Conservation (phyloP, 164 flowering plant species). For the Houttuynia cordata region DNA sequence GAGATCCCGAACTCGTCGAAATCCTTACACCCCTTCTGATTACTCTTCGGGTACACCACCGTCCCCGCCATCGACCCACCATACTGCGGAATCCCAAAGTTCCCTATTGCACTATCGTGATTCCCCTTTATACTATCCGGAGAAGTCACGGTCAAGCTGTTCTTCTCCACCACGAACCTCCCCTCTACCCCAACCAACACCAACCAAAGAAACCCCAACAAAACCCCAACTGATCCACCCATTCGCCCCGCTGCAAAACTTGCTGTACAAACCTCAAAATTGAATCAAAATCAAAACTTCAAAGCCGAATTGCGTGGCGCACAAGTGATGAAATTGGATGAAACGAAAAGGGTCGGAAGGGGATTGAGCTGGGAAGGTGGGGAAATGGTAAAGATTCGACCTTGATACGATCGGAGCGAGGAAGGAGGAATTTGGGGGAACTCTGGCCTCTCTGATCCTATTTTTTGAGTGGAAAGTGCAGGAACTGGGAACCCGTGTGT, state of each 20-base stretch:
- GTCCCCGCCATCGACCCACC: constrained; percentile 92
- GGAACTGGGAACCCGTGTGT: too few species aligned
- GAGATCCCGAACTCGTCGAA: constrained; percentile 37
- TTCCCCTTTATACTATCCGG: constrained; percentile 67
- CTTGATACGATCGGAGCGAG: not conserved
- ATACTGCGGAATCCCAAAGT: constrained; percentile 88
- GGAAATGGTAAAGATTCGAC: not conserved
- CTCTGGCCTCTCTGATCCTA: not conserved
- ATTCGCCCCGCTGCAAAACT: constrained; percentile 2
- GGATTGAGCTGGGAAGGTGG: not conserved
- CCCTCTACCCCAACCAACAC: constrained; percentile 12
- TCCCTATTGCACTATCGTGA: constrained; percentile 83
- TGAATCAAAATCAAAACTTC: not conserved
- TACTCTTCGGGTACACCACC: constrained; percentile 61
- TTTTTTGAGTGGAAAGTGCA: too few species aligned
- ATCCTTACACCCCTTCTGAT: constrained; percentile 56
- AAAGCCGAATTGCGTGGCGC: not conserved
- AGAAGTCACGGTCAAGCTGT: constrained; percentile 72
- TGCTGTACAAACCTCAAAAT: not conserved
- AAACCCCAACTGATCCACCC: constrained; percentile 7
- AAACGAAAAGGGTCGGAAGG: not conserved
- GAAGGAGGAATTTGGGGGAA: not conserved
- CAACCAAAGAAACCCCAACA: constrained; percentile 29
- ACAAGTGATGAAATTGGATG: not conserved
- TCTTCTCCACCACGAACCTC: constrained; percentile 86